Evolutionary conservation across 345 rosid species (phyloP).

Genomic region (Gossypium thurberi): DNA sequence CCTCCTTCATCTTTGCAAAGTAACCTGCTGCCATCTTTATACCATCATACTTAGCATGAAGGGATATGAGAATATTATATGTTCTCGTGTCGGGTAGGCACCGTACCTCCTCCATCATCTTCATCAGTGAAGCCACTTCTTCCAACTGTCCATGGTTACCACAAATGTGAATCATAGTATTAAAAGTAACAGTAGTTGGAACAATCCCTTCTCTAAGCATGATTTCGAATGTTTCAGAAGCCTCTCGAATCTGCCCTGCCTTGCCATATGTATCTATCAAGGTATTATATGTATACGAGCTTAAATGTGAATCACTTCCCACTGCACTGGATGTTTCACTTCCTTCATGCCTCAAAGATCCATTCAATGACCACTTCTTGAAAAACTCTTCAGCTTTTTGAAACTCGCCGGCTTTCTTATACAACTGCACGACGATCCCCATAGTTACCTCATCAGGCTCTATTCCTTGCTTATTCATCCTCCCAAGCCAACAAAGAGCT

Average conservation of each 20-base stretch:
- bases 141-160: conserved; percentile 64
- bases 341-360: conserved; percentile 27
- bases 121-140: conserved; percentile 59
- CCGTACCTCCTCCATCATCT: conserved; percentile 62
- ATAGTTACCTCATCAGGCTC: conserved; percentile 79
- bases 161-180: conserved; percentile 75
- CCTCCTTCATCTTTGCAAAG: conserved; percentile 62
- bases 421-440: conserved; percentile 77
- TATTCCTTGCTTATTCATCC: conserved; percentile 67
- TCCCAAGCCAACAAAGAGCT: conserved; percentile 68
- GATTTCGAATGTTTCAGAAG: conserved; percentile 48
- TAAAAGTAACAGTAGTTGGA: conserved; percentile 82
- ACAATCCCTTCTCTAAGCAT: conserved; percentile 68
- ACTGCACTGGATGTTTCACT: conserved; percentile 8
- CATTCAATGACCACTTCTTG: conserved; percentile 58
- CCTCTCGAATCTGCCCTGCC: conserved; percentile 67
- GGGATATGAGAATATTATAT: conserved; percentile 73
- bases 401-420: conserved; percentile 75
- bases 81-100: conserved; percentile 82
- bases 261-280: conserved; percentile 88
- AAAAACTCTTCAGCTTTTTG: conserved; percentile 71
- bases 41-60: conserved; percentile 58
- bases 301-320: conserved; percentile 25
- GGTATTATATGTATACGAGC: conserved; percentile 65
- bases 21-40: conserved; percentile 46